Evolutionary conservation across 768 basidiomycete species (phyloP), one percentile per base, ranked within the genome.

Genomic region (Leucocoprinus leucothites): DNA sequence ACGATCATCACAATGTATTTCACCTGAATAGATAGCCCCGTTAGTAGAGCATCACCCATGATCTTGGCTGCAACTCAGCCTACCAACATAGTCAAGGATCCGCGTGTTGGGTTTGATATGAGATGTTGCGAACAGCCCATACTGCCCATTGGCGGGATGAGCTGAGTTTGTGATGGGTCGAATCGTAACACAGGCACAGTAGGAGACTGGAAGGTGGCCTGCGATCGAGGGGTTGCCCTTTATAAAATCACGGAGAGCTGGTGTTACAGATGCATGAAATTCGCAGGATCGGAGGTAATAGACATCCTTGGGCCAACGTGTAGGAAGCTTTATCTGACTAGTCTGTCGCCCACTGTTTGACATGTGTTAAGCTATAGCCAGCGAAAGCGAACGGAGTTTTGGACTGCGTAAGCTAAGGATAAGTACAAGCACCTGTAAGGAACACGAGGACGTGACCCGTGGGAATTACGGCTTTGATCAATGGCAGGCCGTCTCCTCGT

Each of bases 61-160:
- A 34, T 36, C 38, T 35, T 26, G 21, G 16, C 18, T 36, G 21
- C 16, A 28, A 36, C 28, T 31, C 41, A 52, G 51, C 51, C 40
- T 62, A 75, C 77, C 81, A 22, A 88, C 70, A 61, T 96, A 96
- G 60, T 92, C 87, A 11, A 94, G 67, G 35, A 96, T 82, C 60
- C 85, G 82, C 22, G 82, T 79, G 42, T 77, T 79, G 3, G 82
- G 76, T 2, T 78, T 75, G 18, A 95, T 87, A 68, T 84, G 87
- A 57, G 80, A 85, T 19, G 77, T 71, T 21, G 92, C 87, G 69
- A 94, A 94, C 31, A 98, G 74, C 3, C 94, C 94, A 58, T 69
- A 71, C 66, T 95, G 94, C 1, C 91, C 90, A 56, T 65, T 65
- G 41, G 90, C 89, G 38, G 94, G 94, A 71, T 96, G 93, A 26